Base-by-base conservation (phyloP, 2,329 filamentous ascomycete genomes). In the Penicillium sp. region DNA sequence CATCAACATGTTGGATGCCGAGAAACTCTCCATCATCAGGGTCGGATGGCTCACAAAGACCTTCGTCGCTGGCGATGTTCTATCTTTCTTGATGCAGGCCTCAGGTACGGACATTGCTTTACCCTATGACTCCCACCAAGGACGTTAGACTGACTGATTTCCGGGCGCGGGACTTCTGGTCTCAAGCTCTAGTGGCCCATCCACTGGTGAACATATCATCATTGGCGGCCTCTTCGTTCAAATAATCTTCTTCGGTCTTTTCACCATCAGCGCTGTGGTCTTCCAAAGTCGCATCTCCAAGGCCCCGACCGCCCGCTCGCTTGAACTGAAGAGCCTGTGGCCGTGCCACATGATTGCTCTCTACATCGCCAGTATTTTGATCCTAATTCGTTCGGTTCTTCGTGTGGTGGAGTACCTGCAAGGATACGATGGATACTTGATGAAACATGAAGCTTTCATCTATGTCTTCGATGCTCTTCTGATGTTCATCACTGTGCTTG, bases 291-390 rank as follows among this genome's bases (percentile, higher is more conserved):
- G 71, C n/a, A 59, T 73, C 77, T 47, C 51, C 1, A 68, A 63
- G 6, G 43, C 62, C 4, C 76, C 77, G 0, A 76, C 73, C 35
- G 50, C 60, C 37, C 59, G 58, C 0, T 69, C 72, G 3, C 25
- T 50, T 0, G 61, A 64, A 4, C 38, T 75, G 28, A 50, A 52
- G 4, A 20, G 20, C 0, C 43, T 70, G 17, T 81, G 79, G 79
- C 71, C 68, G 31, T 64, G 57, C 10, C 69, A 79, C 31, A 69
- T 81, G 54, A 68, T 71, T 45, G 73, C 69, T 1, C 64, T 71
- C 0, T 70, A 67, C 35, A 49, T 63, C n/a, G 58, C 66, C 6
- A 68, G 69, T 43, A 48, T 64, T 3, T 51, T 75, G 8, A 72
- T 75, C 37, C 55, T 74, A 37, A 39, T 73, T 3, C 67, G 73